Percentiles rank a stretch among this genome's conserved stretches.
Evolutionary conservation across 2,329 filamentous ascomycete genomes (phyloP).

Genomic region (Monosporascus ibericus): DNA sequence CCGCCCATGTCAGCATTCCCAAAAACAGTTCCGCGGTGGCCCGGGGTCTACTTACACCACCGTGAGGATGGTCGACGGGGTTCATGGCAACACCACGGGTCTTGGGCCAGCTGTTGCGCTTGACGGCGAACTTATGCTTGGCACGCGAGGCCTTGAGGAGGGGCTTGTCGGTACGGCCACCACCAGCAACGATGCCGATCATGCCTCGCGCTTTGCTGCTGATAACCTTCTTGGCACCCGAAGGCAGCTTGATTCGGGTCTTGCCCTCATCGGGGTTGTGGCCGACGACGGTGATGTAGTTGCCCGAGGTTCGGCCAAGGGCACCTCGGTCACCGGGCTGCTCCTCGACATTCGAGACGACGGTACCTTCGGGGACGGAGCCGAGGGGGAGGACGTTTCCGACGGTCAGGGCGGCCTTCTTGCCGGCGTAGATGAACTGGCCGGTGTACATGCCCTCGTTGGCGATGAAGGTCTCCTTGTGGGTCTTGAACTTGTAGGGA

Average conservation of each 20-base stretch:
- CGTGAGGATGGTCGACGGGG: slow-evolving; percentile 98
- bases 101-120: slow-evolving; percentile 99
- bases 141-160: slow-evolving; percentile 98
- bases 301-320: slow-evolving; percentile 94
- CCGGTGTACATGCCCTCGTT: slow-evolving; percentile 99
- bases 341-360: slow-evolving; percentile 99
- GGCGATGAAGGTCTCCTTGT: slow-evolving; percentile 99
- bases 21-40: background rate
- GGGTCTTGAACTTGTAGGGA: slow-evolving; percentile 96
- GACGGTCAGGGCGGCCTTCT: slow-evolving; percentile 94
- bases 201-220: slow-evolving; percentile 89
- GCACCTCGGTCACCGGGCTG: slow-evolving; percentile 95
- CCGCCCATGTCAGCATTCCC: slow-evolving; percentile 35
- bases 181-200: slow-evolving; percentile 99
- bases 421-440: slow-evolving; percentile 99
- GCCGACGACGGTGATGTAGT: slow-evolving; percentile 97
- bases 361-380: slow-evolving; percentile 97
- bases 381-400: slow-evolving; percentile 95
- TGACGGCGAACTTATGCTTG: slow-evolving; percentile 99
- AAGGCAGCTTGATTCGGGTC: slow-evolving; percentile 99
- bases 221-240: slow-evolving; percentile 98
- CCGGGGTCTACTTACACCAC: slow-evolving; percentile 58
- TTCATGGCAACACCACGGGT: slow-evolving; percentile 99
- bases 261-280: slow-evolving; percentile 99
- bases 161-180: slow-evolving; percentile 99